These are phyloP conservation scores for Pyronema omphalodes DNA, from an alignment of 495 filamentous ascomycete genomes.

Conservation along the genomic window DNA sequence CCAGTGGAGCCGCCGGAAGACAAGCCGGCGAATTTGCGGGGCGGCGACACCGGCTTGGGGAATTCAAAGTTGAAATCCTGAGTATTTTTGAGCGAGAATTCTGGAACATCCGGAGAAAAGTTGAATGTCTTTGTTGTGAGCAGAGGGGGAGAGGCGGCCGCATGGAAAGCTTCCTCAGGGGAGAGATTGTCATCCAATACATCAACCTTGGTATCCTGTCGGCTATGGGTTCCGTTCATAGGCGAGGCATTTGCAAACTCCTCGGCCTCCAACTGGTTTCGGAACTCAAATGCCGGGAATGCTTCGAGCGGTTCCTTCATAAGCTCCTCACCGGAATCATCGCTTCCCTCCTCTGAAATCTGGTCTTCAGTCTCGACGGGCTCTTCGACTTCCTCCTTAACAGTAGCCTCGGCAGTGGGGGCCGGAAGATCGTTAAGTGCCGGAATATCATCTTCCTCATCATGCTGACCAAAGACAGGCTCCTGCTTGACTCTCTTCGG, in stretches of 20 bases:
- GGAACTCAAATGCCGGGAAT: conserved; percentile 7
- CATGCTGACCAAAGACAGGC: neutral
- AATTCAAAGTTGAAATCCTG: conserved; percentile 22
- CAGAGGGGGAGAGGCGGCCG: neutral
- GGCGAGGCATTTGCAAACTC: conserved; percentile 14
- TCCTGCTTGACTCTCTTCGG: conserved; percentile 8
- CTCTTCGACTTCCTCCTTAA: neutral
- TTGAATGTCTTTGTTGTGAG: neutral
- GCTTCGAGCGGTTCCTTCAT: conserved; percentile 8
- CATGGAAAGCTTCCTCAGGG: neutral
- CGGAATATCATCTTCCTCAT: conserved; percentile 6
- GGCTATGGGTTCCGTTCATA: neutral
- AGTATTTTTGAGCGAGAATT: conserved; percentile 1
- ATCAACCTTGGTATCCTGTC: neutral
- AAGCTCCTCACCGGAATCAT: conserved; percentile 13
- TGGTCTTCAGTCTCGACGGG: neutral
- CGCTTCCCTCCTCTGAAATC: conserved; percentile 7
- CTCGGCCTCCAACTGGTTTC: conserved; percentile 9
- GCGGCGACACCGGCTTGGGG: conserved; percentile 7
- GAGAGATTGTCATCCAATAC: neutral
- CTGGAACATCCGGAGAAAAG: neutral
- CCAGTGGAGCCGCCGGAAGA: conserved; percentile 5
- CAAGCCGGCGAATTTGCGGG: conserved; percentile 9
- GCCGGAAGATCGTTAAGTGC: neutral
- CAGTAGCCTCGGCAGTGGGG: neutral